phyloP scores from a whole-genome alignment of 148 eudicot species.

The Bassia scoparia region DNA sequence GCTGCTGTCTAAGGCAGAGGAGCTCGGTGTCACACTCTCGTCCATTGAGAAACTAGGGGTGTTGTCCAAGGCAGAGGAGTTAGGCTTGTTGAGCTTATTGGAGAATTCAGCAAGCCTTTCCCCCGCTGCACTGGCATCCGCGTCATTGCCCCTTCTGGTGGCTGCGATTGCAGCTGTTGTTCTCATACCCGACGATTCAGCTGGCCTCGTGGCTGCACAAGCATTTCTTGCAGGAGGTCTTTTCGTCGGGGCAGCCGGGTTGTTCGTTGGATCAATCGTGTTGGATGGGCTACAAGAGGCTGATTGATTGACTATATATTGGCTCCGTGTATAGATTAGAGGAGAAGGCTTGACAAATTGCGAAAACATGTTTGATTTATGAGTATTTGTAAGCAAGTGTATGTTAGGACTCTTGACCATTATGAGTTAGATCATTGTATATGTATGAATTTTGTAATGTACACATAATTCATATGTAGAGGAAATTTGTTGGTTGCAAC shows the following conservation, averaged over 20 bases:
- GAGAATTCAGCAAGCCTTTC: slow-evolving; percentile 55
- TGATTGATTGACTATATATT: slow-evolving; percentile 55
- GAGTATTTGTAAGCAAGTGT: not conserved
- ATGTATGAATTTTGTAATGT: not conserved
- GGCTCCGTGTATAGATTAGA: not conserved
- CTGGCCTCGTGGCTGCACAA: slow-evolving; percentile 55
- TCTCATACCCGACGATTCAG: slow-evolving; percentile 74
- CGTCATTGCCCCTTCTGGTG: slow-evolving; percentile 55
- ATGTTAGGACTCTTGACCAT: not conserved
- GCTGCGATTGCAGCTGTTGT: slow-evolving; percentile 62
- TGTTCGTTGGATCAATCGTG: slow-evolving; percentile 76
- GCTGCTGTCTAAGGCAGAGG: slow-evolving; percentile 75
- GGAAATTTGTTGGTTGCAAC: not conserved
- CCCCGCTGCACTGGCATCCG: slow-evolving; percentile 73
- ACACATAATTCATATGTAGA: not conserved
- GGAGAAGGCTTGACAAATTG: not conserved
- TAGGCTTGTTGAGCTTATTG: slow-evolving; percentile 73
- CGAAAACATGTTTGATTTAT: not conserved
- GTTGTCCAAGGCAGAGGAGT: slow-evolving; percentile 82
- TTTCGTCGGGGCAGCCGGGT: slow-evolving; percentile 54
- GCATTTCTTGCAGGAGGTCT: slow-evolving; percentile 50
- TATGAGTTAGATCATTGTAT: not conserved
- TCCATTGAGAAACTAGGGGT: slow-evolving; percentile 84
- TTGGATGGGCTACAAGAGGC: slow-evolving; percentile 87
- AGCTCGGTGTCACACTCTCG: slow-evolving; percentile 69